These are phyloP conservation scores for Claviceps spartinae DNA, from an alignment of 2,329 filamentous ascomycete genomes.

Conservation along the genomic window DNA sequence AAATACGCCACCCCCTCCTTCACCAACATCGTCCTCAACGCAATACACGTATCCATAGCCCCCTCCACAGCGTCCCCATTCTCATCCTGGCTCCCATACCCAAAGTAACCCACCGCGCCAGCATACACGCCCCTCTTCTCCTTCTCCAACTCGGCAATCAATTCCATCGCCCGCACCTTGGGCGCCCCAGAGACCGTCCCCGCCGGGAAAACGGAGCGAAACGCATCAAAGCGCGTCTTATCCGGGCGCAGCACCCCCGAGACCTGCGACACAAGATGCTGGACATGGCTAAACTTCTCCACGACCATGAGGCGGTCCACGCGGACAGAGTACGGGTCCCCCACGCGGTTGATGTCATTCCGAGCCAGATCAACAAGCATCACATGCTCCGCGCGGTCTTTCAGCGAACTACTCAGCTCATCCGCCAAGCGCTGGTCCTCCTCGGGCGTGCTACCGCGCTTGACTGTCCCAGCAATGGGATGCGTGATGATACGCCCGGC, in stretches of 20 bases:
- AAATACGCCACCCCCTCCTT: slow-evolving; percentile 88
- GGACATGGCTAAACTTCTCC: slow-evolving; percentile 90
- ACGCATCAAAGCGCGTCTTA: slow-evolving; percentile 87
- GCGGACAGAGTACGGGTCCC: slow-evolving; percentile 75
- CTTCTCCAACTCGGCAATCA: slow-evolving; percentile 84
- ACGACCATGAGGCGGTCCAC: slow-evolving; percentile 93
- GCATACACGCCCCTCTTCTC: slow-evolving; percentile 95
- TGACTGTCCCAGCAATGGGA: slow-evolving; percentile 91
- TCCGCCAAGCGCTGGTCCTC: slow-evolving; percentile 71
- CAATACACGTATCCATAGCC: slow-evolving; percentile 78
- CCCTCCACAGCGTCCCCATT: slow-evolving; percentile 56
- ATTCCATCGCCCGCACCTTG: slow-evolving; percentile 92
- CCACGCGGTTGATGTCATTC: slow-evolving; percentile 94
- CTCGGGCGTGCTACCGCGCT: slow-evolving; percentile 64
- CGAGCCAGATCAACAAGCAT: slow-evolving; percentile 95
- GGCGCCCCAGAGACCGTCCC: slow-evolving; percentile 92
- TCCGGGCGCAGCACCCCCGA: slow-evolving; percentile 73
- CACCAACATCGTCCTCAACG: slow-evolving; percentile 81
- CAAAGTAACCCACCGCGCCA: slow-evolving; percentile 93
- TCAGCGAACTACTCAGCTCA: slow-evolving; percentile 65
- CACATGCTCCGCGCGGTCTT: slow-evolving; percentile 89
- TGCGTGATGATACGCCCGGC: slow-evolving; percentile 83
- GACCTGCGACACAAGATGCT: slow-evolving; percentile 92
- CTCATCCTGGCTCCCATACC: slow-evolving; percentile 59
- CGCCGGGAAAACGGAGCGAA: slow-evolving; percentile 91